Conservation (phyloP, 129 eudicot genomes). For the Flaveria trinervia region DNA sequence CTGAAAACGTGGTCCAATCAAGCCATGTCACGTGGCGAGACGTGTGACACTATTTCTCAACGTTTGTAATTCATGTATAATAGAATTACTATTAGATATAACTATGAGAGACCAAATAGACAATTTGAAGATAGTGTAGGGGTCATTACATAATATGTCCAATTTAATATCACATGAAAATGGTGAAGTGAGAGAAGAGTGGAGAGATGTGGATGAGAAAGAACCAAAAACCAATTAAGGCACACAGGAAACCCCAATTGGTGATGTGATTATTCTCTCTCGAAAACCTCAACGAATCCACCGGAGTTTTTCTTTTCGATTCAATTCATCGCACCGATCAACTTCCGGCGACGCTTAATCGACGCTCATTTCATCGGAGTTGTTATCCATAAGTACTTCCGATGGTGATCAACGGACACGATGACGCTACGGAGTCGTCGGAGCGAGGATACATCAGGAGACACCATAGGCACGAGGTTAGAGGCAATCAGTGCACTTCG, state of each 20-base stretch:
- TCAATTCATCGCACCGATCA: constrained; percentile 1
- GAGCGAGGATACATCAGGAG: constrained; percentile 57
- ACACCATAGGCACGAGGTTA: constrained; percentile 72
- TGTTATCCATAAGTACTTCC: constrained; percentile 5
- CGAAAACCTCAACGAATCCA: constrained; percentile 37
- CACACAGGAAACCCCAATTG: constrained; percentile 41
- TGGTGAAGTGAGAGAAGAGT: constrained; percentile 36
- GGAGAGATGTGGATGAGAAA: constrained; percentile 48
- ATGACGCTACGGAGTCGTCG: constrained; percentile 37
- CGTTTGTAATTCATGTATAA: too few relatives aligned
- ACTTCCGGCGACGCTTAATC: constrained; percentile 18
- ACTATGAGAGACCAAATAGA: neutral
- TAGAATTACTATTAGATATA: too few relatives aligned
- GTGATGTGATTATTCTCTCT: constrained; percentile 38
- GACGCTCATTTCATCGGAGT: constrained; percentile 1
- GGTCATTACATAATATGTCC: neutral
- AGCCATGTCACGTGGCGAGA: too few relatives aligned
- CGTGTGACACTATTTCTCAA: too few relatives aligned
- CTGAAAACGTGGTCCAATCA: too few relatives aligned
- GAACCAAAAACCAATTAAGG: constrained; percentile 37
- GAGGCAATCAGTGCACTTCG: constrained; percentile 80
- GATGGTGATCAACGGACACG: constrained; percentile 37
- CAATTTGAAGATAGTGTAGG: neutral
- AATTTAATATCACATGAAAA: constrained; percentile 38
- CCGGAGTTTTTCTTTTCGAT: constrained; percentile 12